These are phyloP conservation scores for Niebla homalea DNA, from an alignment of 495 filamentous ascomycete species.

Conservation along the genomic window DNA sequence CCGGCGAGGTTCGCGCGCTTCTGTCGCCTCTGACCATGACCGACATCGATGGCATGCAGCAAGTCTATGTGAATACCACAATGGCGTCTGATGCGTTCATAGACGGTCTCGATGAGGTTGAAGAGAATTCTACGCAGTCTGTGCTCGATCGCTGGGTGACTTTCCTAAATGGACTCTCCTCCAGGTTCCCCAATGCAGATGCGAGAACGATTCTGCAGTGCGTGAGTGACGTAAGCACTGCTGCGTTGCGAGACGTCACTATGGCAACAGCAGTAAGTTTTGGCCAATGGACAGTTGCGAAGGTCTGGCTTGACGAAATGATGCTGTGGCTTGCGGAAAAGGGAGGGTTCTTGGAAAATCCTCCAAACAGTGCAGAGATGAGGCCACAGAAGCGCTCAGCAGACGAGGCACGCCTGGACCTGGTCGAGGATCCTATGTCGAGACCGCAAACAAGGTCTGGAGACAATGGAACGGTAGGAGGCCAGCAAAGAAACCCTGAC, in stretches of 20 bases:
- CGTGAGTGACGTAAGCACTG: slow-evolving; percentile 52
- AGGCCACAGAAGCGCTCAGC: slow-evolving; percentile 19
- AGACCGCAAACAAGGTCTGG: slow-evolving; percentile 12
- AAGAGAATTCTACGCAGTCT: slow-evolving; percentile 29
- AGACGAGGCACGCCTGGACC: slow-evolving; percentile 6
- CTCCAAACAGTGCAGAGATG: slow-evolving; percentile 25
- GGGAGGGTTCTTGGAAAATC: slow-evolving; percentile 73
- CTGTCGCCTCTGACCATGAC: slow-evolving; percentile 48
- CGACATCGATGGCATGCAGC: slow-evolving; percentile 40
- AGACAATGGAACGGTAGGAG: background rate
- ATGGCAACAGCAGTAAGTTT: slow-evolving; percentile 74
- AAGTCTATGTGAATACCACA: slow-evolving; percentile 39
- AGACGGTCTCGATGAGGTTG: slow-evolving; percentile 24
- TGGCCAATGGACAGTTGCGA: slow-evolving; percentile 95
- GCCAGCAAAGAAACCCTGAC: too few species aligned
- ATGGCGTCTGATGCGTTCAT: slow-evolving; percentile 25
- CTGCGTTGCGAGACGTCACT: slow-evolving; percentile 66
- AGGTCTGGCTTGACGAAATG: slow-evolving; percentile 96
- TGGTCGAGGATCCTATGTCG: slow-evolving; percentile 18
- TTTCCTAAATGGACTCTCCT: slow-evolving; percentile 63
- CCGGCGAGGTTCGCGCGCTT: slow-evolving; percentile 58
- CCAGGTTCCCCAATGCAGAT: slow-evolving; percentile 58
- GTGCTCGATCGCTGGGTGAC: slow-evolving; percentile 48
- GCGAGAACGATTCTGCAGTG: slow-evolving; percentile 54
- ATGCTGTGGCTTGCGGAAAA: slow-evolving; percentile 80